These are phyloP conservation scores for Colletotrichum endophyticum DNA, from an alignment of 2,329 filamentous ascomycete species.

Conservation along the genomic window DNA sequence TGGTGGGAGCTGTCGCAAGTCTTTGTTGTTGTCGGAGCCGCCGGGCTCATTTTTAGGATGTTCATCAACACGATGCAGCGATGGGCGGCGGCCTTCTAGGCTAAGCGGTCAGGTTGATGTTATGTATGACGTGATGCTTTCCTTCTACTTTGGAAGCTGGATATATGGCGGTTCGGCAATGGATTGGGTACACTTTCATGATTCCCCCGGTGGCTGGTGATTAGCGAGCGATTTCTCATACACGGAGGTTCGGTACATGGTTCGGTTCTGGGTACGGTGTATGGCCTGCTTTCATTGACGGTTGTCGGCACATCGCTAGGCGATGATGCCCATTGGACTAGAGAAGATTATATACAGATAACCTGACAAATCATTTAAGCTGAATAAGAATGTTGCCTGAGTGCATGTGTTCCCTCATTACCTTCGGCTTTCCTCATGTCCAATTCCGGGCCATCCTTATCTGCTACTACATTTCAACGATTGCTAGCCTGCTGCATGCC, in stretches of 20 bases:
- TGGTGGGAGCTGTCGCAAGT: slow-evolving; percentile 62
- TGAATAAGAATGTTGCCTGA: too few species aligned
- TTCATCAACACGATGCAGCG: slow-evolving; percentile 29
- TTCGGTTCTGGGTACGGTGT: neutral
- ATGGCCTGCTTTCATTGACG: neutral
- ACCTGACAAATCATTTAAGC: too few species aligned
- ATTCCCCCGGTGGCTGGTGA: neutral
- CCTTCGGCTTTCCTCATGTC: too few species aligned
- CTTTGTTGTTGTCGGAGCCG: slow-evolving; percentile 53
- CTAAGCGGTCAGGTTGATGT: rapidly evolving
- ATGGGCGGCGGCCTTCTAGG: neutral
- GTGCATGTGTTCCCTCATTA: too few species aligned
- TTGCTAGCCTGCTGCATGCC: too few species aligned
- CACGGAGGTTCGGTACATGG: neutral
- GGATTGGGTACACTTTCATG: neutral
- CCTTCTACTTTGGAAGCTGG: neutral
- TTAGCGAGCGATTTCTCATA: slow-evolving; percentile 15
- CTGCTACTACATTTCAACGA: too few species aligned
- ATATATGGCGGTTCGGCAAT: neutral
- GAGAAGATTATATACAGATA: too few species aligned
- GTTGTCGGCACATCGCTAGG: too few species aligned
- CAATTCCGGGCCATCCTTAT: too few species aligned
- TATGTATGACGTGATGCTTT: neutral
- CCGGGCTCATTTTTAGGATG: slow-evolving; percentile 46
- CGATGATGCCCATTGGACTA: too few species aligned